Percentiles rank a stretch among this genome's conserved stretches.
phyloP scores from a whole-genome alignment of 1,284 basidiomycete species.

The Malassezia yamatoensis region DNA sequence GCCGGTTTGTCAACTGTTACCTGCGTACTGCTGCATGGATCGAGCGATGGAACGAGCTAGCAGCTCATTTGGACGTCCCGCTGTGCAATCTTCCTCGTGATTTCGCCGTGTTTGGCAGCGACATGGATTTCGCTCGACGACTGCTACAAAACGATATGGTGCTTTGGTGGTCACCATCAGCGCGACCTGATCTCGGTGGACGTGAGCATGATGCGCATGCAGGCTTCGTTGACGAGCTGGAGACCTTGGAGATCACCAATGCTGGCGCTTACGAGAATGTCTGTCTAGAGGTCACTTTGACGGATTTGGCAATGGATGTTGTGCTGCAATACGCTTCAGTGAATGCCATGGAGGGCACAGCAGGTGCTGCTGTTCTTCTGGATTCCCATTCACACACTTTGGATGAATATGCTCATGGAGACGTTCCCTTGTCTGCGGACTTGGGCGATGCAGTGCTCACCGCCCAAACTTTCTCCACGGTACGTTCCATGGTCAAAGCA shows the following conservation, averaged over 20 bases:
- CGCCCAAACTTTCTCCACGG: slow-evolving; percentile 70
- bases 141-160: slow-evolving; percentile 77
- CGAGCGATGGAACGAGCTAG: slow-evolving; percentile 67
- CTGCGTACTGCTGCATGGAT: slow-evolving; percentile 70
- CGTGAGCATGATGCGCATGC: slow-evolving; percentile 73
- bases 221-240: slow-evolving; percentile 48
- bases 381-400: slow-evolving; percentile 75
- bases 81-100: slow-evolving; percentile 81
- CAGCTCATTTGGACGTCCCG: slow-evolving; percentile 84
- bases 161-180: slow-evolving; percentile 78
- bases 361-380: slow-evolving; percentile 66
- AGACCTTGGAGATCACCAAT: slow-evolving; percentile 76
- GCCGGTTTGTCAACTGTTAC: slow-evolving; percentile 72
- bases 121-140: slow-evolving; percentile 80
- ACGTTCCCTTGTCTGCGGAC: slow-evolving; percentile 55
- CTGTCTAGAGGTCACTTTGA: slow-evolving; percentile 76
- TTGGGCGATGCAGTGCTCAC: slow-evolving; percentile 90
- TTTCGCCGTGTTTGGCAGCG: slow-evolving; percentile 72
- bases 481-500: slow-evolving; percentile 76
- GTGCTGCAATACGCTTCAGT: slow-evolving; percentile 87
- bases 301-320: slow-evolving; percentile 86
- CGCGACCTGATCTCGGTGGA: slow-evolving; percentile 84
- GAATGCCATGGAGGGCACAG: slow-evolving; percentile 87
- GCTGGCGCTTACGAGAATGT: slow-evolving; percentile 87
- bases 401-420: slow-evolving; percentile 73